Conservation (phyloP, 2,329 filamentous ascomycete species). For the Calonectria naviculata region DNA sequence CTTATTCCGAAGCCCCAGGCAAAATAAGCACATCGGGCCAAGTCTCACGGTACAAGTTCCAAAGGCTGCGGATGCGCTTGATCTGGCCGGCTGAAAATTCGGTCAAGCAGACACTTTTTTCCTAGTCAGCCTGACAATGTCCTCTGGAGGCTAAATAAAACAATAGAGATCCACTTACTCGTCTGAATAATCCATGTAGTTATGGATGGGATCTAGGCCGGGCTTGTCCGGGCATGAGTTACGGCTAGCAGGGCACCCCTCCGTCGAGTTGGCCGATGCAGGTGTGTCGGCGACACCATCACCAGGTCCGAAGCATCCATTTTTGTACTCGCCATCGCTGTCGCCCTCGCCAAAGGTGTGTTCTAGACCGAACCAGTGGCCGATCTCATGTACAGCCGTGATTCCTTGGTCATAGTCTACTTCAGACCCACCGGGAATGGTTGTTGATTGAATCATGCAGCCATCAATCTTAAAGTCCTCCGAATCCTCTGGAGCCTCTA, state of each 20-base stretch:
- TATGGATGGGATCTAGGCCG: not conserved
- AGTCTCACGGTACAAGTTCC: not conserved
- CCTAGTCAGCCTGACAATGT: not conserved
- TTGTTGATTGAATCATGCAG: not conserved
- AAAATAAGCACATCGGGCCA: not conserved
- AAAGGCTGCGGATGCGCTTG: not conserved
- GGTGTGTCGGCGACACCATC: not conserved
- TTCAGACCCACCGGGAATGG: not conserved
- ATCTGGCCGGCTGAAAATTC: not conserved
- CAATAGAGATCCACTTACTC: not conserved
- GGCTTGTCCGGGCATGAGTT: not conserved
- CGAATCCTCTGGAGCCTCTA: not conserved
- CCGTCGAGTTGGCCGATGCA: not conserved
- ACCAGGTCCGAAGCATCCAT: not conserved
- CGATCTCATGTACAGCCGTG: not conserved
- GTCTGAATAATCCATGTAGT: not conserved
- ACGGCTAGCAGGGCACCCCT: not conserved
- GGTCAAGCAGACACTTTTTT: not conserved
- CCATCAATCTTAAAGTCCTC: not conserved
- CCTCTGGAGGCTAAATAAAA: too few species aligned
- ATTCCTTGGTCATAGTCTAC: not conserved
- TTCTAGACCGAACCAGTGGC: not conserved
- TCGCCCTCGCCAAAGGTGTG: not conserved
- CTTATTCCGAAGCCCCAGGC: not conserved
- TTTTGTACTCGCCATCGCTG: not conserved